Evolutionary conservation across 352 stramenopile species (phyloP), one percentile per base, ranked within the genome.

Genomic region (Pythium plurisporium): DNA sequence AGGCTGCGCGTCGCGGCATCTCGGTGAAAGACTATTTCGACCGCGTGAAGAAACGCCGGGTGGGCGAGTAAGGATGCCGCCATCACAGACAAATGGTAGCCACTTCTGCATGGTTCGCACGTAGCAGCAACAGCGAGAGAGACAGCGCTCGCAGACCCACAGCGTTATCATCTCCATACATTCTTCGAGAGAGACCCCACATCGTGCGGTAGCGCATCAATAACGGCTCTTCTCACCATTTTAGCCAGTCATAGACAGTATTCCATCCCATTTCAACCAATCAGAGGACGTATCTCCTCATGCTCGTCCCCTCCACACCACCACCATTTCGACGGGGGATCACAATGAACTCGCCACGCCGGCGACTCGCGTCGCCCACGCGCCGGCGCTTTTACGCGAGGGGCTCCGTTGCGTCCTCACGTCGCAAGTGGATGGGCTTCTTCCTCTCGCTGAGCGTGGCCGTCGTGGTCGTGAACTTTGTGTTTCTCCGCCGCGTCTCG

Each of bases 11-110:
- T 54, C 87, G 86, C 54, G 84, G 84, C 23, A 87, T 94, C 42
- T 82, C 84, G 34, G 79, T 94, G 27, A 89, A 94, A 56, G 84
- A 94, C 48, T 94, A 94, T 67, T 89, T 94, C 48, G 80, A 91
- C 56, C 84, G 84, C 47, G 82, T 94, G 41, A 91, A 91, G 65
- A 67, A 74, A 37, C 72, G 70, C 34, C 77, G 77, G 53, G 73
- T 87, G 36, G 62, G 62, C 60, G 65, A 81, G 34, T 81, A 73
- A 66, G 38, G 19, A 10, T 25, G 11, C 8, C 5, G 17, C 4
- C 36, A 9, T 12, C 26, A 23, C 7, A 19, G 12, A 34, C 14
- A 36, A 22, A 33, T 33, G 14, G 6, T 6, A n/a, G 23, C 42
- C 7, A 34, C 41, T 27, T 15, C 15, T 6, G 12, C 22, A 42